phyloP scores from a whole-genome alignment of 352 stramenopile species.

The Blastocystis sp. region DNA sequence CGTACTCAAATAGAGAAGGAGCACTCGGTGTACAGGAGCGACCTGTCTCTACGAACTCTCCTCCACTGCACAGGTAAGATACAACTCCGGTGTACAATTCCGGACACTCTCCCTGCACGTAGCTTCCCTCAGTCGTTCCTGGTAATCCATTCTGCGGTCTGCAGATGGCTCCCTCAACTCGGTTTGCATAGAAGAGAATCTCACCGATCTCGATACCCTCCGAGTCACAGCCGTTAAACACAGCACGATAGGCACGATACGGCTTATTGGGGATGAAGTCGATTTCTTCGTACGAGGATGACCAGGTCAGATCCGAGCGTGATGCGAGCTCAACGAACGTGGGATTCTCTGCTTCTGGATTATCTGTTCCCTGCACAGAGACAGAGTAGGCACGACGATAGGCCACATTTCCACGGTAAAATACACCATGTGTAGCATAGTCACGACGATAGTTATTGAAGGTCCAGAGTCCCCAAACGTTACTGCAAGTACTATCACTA shows the following conservation, averaged over 20 bases:
- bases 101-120: neutral
- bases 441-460: neutral
- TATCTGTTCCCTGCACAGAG: neutral
- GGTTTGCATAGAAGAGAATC: neutral
- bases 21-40: neutral
- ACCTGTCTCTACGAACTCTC: neutral
- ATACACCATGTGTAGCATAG: neutral
- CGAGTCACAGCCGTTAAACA: neutral
- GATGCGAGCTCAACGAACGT: neutral
- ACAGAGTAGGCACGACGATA: neutral
- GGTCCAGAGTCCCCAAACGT: slow-evolving; percentile 20
- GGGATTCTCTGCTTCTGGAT: neutral
- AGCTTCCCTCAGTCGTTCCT: neutral
- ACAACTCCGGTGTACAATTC: neutral
- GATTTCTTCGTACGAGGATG: neutral
- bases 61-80: neutral
- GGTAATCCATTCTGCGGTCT: neutral
- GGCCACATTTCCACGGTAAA: neutral
- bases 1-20: neutral
- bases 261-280: slow-evolving; percentile 49
- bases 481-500: neutral
- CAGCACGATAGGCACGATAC: neutral
- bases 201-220: slow-evolving; percentile 26
- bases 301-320: neutral
- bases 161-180: neutral